These are phyloP conservation scores for Papiliotrema fonsecae DNA, from an alignment of 1,284 basidiomycete genomes.

Conservation along the genomic window DNA sequence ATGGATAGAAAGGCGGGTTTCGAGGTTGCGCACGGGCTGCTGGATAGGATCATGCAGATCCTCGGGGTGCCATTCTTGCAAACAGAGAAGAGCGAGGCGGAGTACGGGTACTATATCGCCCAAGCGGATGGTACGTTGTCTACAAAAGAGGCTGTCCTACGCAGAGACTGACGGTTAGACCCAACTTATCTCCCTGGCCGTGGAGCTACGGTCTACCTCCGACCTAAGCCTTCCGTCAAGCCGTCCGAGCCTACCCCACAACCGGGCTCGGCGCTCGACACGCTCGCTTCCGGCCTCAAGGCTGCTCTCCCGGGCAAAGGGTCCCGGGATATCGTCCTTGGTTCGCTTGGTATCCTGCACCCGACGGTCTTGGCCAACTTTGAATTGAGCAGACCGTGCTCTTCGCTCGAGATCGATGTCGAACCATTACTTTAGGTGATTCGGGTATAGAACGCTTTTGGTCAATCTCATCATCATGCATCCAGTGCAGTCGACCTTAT, in stretches of 20 bases:
- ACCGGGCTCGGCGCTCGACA: constrained; percentile 37
- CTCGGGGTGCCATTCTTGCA: constrained; percentile 79
- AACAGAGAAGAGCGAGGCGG: constrained; percentile 55
- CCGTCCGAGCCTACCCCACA: constrained; percentile 29
- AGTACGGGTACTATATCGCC: constrained; percentile 85
- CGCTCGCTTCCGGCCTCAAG: constrained; percentile 45
- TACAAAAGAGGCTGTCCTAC: background rate
- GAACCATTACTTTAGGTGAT: constrained; percentile 76
- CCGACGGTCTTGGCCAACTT: constrained; percentile 86
- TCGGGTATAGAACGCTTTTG: background rate
- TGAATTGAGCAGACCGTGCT: constrained; percentile 93
- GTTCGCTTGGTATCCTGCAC: constrained; percentile 81
- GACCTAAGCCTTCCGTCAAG: constrained; percentile 54
- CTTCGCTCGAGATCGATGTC: constrained; percentile 86
- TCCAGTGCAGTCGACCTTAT: too few relatives aligned
- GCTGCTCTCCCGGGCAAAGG: constrained; percentile 35
- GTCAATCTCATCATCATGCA: background rate
- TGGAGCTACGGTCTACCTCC: constrained; percentile 83
- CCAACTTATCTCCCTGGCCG: constrained; percentile 91
- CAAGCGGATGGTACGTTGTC: constrained; percentile 65
- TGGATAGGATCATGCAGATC: constrained; percentile 93
- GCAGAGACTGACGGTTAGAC: constrained; percentile 53
- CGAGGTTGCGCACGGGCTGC: constrained; percentile 90
- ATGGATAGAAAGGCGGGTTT: constrained; percentile 96
- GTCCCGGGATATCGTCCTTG: constrained; percentile 64